Conservation (phyloP, 345 rosid genomes). For the Laguncularia racemosa region DNA sequence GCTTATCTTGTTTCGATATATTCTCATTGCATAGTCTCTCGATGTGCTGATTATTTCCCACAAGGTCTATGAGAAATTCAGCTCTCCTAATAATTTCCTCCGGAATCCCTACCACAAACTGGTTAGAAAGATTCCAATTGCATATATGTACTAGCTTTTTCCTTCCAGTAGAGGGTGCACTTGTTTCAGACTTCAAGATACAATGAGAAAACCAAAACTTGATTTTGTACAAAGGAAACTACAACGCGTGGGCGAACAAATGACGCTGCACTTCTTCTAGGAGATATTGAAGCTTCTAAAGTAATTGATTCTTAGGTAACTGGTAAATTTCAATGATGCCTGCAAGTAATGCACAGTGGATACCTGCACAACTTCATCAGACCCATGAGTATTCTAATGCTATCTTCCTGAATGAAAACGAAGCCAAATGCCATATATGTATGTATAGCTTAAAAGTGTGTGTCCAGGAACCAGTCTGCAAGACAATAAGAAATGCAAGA, state of each 20-base stretch:
- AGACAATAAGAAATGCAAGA: neutral
- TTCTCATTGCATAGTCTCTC: conserved; percentile 48
- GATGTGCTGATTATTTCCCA: conserved; percentile 36
- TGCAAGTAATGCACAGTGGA: conserved; percentile 83
- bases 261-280: neutral
- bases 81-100: conserved; percentile 81
- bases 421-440: neutral
- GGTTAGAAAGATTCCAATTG: conserved; percentile 2
- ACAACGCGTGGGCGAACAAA: too few relatives aligned
- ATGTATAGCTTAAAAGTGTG: conserved; percentile 72
- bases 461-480: conserved; percentile 85
- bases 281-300: too few relatives aligned
- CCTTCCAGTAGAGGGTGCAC: neutral
- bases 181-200: too few relatives aligned
- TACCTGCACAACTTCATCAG: conserved; percentile 41
- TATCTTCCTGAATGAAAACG: conserved; percentile 7
- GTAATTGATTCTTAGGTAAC: too few relatives aligned
- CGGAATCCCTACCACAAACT: conserved; percentile 51
- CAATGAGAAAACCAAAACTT: too few relatives aligned
- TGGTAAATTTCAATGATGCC: conserved; percentile 29
- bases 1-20: conserved; percentile 57
- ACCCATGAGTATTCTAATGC: conserved; percentile 10
- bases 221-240: too few relatives aligned
- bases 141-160: neutral
- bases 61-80: conserved; percentile 44